Percentiles rank a stretch among this genome's conserved stretches.
Evolutionary conservation across 2,329 filamentous ascomycete genomes (phyloP).

Genomic region (Paraphaeosphaeria minitans): DNA sequence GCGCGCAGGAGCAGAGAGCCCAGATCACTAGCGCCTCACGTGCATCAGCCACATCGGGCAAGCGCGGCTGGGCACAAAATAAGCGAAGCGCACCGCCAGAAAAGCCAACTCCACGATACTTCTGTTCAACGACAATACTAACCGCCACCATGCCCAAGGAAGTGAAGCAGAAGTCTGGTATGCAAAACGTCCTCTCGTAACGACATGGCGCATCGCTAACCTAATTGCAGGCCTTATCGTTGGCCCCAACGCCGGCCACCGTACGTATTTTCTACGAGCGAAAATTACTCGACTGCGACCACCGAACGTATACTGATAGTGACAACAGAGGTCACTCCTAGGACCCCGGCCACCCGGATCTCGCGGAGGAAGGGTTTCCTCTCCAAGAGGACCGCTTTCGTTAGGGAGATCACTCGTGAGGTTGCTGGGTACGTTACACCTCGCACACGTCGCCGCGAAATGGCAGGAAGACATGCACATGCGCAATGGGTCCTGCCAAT

Average conservation of each 20-base stretch:
- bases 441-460: slow-evolving; percentile 6
- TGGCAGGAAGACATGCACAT: slow-evolving; percentile 2
- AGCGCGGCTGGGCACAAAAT: slow-evolving; percentile 13
- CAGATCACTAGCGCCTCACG: slow-evolving; percentile 15
- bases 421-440: slow-evolving; percentile 78
- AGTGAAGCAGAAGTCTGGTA: slow-evolving; percentile 58
- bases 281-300: slow-evolving; percentile 18
- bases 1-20: too few relatives aligned
- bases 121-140: slow-evolving; percentile 38
- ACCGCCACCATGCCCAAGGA: slow-evolving; percentile 57
- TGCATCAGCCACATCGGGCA: not conserved
- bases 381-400: slow-evolving; percentile 96
- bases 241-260: slow-evolving; percentile 68
- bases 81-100: slow-evolving; percentile 18
- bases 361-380: slow-evolving; percentile 89
- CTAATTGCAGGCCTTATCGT: slow-evolving; percentile 53
- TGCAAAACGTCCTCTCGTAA: not conserved
- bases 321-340: slow-evolving; percentile 56
- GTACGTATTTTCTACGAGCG: slow-evolving; percentile 56
- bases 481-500: not conserved
- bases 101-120: slow-evolving; percentile 17
- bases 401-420: slow-evolving; percentile 97
- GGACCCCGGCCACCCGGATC: slow-evolving; percentile 55
- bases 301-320: slow-evolving; percentile 30
- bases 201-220: slow-evolving; percentile 16